These are phyloP conservation scores for Colletotrichum spaethianum DNA, from an alignment of 2,329 filamentous ascomycete species.

Conservation along the genomic window DNA sequence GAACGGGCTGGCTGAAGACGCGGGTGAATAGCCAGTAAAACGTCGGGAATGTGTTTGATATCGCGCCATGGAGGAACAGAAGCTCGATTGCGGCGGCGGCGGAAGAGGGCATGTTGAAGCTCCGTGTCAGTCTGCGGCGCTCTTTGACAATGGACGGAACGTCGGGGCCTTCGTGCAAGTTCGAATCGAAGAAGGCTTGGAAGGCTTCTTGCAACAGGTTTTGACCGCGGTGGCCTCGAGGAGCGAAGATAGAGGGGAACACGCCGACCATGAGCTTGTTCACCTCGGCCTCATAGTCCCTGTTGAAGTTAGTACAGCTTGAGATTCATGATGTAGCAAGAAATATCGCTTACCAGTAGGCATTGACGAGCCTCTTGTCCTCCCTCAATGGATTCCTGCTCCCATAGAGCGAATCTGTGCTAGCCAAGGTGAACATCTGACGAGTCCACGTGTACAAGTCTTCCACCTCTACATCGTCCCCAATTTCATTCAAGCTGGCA, in stretches of 20 bases:
- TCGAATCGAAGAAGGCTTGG: slow-evolving; percentile 48
- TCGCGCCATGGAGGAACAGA: slow-evolving; percentile 47
- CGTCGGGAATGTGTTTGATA: slow-evolving; percentile 53
- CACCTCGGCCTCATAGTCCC: slow-evolving; percentile 48
- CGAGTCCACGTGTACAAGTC: slow-evolving; percentile 57
- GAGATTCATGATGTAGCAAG: not conserved
- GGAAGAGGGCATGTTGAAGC: slow-evolving; percentile 45
- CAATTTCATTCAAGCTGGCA: slow-evolving; percentile 43
- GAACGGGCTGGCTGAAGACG: slow-evolving; percentile 47
- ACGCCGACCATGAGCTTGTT: slow-evolving; percentile 48
- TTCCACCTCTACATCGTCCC: slow-evolving; percentile 47
- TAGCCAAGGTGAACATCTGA: slow-evolving; percentile 54
- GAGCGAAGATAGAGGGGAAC: slow-evolving; percentile 48
- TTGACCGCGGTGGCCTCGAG: slow-evolving; percentile 48
- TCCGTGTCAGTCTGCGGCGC: slow-evolving; percentile 46
- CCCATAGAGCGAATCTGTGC: slow-evolving; percentile 57
- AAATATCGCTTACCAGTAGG: slow-evolving; percentile 48
- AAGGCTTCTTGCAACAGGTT: slow-evolving; percentile 45
- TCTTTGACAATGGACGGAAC: slow-evolving; percentile 47
- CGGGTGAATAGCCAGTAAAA: slow-evolving; percentile 53
- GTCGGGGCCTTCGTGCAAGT: slow-evolving; percentile 46
- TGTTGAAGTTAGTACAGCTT: slow-evolving; percentile 25
- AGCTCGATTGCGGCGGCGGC: slow-evolving; percentile 51
- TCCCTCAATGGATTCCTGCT: slow-evolving; percentile 56
- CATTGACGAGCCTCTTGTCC: slow-evolving; percentile 50